These are phyloP conservation scores for Luffa aegyptiaca DNA, from an alignment of 306 rosid species.

Conservation along the genomic window DNA sequence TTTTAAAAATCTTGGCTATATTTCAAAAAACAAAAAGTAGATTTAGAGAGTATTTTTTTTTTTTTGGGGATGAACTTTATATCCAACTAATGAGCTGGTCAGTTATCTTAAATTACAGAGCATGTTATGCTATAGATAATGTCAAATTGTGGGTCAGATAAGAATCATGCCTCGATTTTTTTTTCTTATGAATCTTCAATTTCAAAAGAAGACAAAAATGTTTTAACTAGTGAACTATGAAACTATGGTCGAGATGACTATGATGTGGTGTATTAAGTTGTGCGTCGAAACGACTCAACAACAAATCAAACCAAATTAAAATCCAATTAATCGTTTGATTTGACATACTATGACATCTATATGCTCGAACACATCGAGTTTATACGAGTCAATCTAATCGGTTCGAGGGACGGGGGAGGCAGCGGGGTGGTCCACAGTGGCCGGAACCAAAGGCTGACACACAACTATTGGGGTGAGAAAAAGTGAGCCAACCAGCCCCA, in stretches of 20 bases:
- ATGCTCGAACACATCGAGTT: neutral
- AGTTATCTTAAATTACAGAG: too few species aligned
- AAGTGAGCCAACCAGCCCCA: neutral
- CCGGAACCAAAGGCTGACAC: constrained; percentile 1
- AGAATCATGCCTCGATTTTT: too few species aligned
- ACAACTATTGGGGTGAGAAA: neutral
- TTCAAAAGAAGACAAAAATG: too few species aligned
- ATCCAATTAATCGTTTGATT: neutral
- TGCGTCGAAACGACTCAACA: neutral
- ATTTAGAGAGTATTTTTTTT: too few species aligned
- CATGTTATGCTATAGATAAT: too few species aligned
- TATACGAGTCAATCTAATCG: neutral
- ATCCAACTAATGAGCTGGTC: too few species aligned
- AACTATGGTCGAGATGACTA: too few species aligned
- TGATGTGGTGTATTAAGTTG: neutral
- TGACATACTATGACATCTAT: neutral
- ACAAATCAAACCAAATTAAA: neutral
- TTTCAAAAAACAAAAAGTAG: neutral
- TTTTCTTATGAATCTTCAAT: too few species aligned
- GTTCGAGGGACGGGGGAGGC: neutral
- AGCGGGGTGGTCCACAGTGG: constrained; percentile 4
- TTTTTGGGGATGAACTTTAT: too few species aligned
- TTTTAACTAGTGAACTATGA: too few species aligned
- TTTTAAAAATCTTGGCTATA: neutral
- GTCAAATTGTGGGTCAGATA: too few species aligned